phyloP scores from a whole-genome alignment of 352 stramenopile species.

The Phytophthora cactorum region DNA sequence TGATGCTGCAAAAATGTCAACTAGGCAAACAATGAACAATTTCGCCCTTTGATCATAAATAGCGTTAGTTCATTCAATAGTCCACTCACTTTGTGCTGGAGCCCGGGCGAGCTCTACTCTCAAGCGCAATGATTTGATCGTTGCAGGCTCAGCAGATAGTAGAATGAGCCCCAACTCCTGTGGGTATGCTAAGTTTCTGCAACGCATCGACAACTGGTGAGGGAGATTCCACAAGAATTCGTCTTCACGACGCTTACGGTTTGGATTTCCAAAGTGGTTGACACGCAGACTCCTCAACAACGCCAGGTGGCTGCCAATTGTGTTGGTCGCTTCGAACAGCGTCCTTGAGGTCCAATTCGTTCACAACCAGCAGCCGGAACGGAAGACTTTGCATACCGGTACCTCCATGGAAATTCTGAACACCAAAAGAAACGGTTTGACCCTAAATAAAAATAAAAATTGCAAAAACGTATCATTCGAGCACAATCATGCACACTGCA shows the following conservation, averaged over 20 bases:
- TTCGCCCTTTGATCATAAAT: background rate
- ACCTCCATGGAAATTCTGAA: too few relatives aligned
- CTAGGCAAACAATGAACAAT: conserved; percentile 4
- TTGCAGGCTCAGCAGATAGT: conserved; percentile 19
- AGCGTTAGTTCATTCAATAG: background rate
- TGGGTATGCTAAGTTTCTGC: conserved; percentile 20
- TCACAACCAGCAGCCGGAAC: conserved; percentile 32
- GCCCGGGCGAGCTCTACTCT: conserved; percentile 1
- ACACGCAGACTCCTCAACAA: conserved; percentile 13
- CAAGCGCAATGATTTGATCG: conserved; percentile 21
- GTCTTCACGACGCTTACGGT: conserved; percentile 16
- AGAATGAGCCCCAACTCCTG: conserved; percentile 43
- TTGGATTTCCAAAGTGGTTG: conserved; percentile 30
- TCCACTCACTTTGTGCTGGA: conserved; percentile 28
- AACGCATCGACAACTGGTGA: background rate
- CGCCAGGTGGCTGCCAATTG: conserved; percentile 17
- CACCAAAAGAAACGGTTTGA: conserved; percentile 11
- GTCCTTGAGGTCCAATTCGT: conserved; percentile 31
- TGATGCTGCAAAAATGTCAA: conserved; percentile 31
- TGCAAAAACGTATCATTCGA: background rate
- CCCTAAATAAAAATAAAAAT: too few relatives aligned
- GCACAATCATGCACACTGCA: conserved; percentile 15
- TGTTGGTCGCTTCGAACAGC: conserved; percentile 4
- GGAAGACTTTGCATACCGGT: conserved; percentile 28
- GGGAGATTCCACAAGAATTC: background rate